phyloP scores from a whole-genome alignment of 345 rosid genomes.

The Lumnitzera racemosa region DNA sequence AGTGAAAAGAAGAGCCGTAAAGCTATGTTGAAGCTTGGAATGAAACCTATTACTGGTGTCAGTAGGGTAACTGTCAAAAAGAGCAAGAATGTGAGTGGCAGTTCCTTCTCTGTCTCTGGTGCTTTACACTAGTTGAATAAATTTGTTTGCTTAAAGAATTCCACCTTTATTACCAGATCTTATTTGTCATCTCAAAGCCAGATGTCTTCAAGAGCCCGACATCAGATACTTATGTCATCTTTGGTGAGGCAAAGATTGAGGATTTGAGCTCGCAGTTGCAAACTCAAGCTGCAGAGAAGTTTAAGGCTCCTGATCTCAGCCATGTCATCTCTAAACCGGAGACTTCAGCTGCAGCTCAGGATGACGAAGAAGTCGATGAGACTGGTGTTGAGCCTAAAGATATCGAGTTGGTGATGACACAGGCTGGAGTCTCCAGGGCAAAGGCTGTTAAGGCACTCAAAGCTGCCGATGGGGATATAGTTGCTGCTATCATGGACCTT shows the following conservation, averaged over 20 bases:
- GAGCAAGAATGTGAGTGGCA: conserved; percentile 64
- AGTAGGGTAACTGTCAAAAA: conserved; percentile 77
- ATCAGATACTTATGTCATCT: conserved; percentile 70
- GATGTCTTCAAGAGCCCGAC: conserved; percentile 90
- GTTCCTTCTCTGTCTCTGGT: not conserved
- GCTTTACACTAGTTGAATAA: not conserved
- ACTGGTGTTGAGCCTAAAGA: conserved; percentile 85
- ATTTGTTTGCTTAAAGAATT: conserved; percentile 2
- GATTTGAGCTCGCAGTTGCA: conserved; percentile 86
- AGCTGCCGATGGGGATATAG: conserved; percentile 70
- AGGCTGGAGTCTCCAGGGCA: conserved; percentile 71
- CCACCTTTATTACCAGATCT: conserved; percentile 27
- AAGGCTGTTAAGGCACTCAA: conserved; percentile 79
- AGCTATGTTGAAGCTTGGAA: conserved; percentile 87
- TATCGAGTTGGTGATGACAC: conserved; percentile 85
- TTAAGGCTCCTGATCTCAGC: conserved; percentile 61
- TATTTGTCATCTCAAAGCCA: conserved; percentile 79
- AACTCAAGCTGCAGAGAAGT: conserved; percentile 80
- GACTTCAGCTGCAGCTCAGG: conserved; percentile 51
- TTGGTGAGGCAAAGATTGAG: conserved; percentile 91
- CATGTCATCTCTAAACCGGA: conserved; percentile 54
- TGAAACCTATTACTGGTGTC: conserved; percentile 74
- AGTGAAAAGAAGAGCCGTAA: conserved; percentile 89
- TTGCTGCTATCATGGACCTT: conserved; percentile 87
- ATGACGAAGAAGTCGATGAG: conserved; percentile 82